A percentile compares a stretch with the other conserved stretches of the same genome.
Evolutionary conservation across 257 asterid genomes (phyloP).

Genomic region (Forsythia suspensa): DNA sequence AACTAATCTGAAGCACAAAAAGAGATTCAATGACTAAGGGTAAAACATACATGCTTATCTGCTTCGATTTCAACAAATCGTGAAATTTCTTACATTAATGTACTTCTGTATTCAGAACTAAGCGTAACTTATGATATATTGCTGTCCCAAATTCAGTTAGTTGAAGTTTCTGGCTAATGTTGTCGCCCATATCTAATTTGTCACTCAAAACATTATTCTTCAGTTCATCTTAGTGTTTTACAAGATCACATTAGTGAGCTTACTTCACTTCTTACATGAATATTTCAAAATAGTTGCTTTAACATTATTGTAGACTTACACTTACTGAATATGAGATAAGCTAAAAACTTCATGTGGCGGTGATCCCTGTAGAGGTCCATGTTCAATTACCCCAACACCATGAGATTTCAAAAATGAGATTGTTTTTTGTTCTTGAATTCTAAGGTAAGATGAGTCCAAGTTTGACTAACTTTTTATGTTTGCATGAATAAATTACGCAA

Average conservation of each 20-base stretch:
- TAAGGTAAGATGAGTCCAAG: conserved; percentile 20
- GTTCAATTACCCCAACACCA: conserved; percentile 67
- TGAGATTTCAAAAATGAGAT: conserved; percentile 21
- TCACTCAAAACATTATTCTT: conserved; percentile 72
- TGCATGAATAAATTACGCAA: neutral
- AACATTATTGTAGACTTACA: conserved; percentile 49
- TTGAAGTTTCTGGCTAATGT: conserved; percentile 60
- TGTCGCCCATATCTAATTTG: conserved; percentile 72
- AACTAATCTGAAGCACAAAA: conserved; percentile 53
- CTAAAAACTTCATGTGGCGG: conserved; percentile 66
- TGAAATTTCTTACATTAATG: conserved; percentile 56
- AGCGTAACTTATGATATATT: conserved; percentile 71
- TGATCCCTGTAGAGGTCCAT: conserved; percentile 74
- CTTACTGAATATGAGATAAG: conserved; percentile 86
- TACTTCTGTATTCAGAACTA: conserved; percentile 77
- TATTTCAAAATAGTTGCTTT: neutral
- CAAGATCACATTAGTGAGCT: neutral
- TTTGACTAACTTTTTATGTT: neutral
- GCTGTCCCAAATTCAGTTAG: conserved; percentile 79
- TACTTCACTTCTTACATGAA: neutral
- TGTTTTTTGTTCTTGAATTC: neutral
- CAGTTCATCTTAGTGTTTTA: conserved; percentile 56
- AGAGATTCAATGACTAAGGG: conserved; percentile 2
- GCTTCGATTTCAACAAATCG: neutral
- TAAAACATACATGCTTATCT: neutral